Conservation (phyloP, 2,329 filamentous ascomycete species). For the Aplosporella prunicola region DNA sequence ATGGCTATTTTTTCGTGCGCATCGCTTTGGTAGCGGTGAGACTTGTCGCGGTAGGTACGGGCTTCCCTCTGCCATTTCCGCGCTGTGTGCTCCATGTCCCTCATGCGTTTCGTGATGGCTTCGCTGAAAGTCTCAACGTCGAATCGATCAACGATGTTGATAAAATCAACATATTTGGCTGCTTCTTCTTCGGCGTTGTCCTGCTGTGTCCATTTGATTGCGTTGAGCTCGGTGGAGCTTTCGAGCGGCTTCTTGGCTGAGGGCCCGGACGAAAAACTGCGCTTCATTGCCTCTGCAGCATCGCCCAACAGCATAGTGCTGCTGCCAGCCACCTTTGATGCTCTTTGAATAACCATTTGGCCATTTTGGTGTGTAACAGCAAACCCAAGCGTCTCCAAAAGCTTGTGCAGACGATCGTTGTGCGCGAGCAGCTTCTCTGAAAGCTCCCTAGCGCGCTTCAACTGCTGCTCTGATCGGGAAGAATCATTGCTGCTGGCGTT, state of each 20-base stretch:
- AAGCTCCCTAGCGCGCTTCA: conserved; percentile 67
- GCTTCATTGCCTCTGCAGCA: conserved; percentile 24
- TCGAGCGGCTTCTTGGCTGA: conserved; percentile 47
- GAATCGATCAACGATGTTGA: conserved; percentile 65
- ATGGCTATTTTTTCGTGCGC: conserved; percentile 95
- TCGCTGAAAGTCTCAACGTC: conserved; percentile 79
- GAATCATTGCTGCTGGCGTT: conserved; percentile 25
- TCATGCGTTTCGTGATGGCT: conserved; percentile 76
- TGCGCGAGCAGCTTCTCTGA: conserved; percentile 75
- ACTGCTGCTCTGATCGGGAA: conserved; percentile 41
- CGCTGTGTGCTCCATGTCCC: conserved; percentile 86
- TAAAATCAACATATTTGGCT: conserved; percentile 63
- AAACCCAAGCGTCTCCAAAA: conserved; percentile 82
- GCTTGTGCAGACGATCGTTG: conserved; percentile 70
- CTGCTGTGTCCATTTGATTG: conserved; percentile 75
- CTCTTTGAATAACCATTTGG: conserved; percentile 65
- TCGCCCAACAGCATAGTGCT: conserved; percentile 37
- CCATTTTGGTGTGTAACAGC: conserved; percentile 65
- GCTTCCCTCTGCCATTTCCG: conserved; percentile 90
- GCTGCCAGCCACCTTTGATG: conserved; percentile 43
- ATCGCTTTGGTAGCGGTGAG: conserved; percentile 70
- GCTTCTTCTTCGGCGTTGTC: conserved; percentile 57
- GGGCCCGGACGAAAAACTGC: conserved; percentile 36
- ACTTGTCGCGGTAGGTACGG: conserved; percentile 76
- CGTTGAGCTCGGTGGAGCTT: conserved; percentile 58